Evolutionary conservation across 2,329 filamentous ascomycete species (phyloP).

Genomic region (Fusarium continuum): DNA sequence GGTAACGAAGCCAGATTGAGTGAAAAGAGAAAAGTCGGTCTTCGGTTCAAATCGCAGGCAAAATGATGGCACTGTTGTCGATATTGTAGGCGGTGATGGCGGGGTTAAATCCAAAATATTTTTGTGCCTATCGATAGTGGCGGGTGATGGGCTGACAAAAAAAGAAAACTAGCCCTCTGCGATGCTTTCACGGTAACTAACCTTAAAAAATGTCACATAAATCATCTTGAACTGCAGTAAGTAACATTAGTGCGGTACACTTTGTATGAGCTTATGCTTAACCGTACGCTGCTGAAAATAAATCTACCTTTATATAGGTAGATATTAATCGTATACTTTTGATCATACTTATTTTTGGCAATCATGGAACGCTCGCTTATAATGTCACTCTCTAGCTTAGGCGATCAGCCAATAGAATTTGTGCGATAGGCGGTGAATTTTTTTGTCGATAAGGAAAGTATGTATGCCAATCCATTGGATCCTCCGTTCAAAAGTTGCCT

Average conservation of each 20-base stretch:
- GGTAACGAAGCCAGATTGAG: constrained; percentile 75
- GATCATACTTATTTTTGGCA: too few relatives aligned
- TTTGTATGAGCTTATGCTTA: too few relatives aligned
- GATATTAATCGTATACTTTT: too few relatives aligned
- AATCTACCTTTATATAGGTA: too few relatives aligned
- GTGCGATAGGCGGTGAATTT: constrained; percentile 38
- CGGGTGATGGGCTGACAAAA: constrained; percentile 4
- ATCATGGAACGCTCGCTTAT: neutral
- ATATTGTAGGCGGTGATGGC: constrained; percentile 46
- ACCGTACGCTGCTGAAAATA: too few relatives aligned
- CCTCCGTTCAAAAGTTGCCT: constrained; percentile 16
- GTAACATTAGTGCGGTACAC: too few relatives aligned
- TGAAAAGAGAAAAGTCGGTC: constrained; percentile 10
- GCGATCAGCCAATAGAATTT: neutral
- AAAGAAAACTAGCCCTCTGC: too few relatives aligned
- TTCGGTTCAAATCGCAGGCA: constrained; percentile 16
- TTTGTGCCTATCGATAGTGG: constrained; percentile 52
- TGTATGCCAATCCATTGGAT: constrained; percentile 34
- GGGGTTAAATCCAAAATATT: constrained; percentile 52
- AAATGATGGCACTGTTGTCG: constrained; percentile 42
- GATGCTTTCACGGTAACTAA: too few relatives aligned
- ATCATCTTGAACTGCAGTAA: too few relatives aligned
- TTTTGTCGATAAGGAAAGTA: constrained; percentile 47
- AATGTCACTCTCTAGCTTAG: neutral
- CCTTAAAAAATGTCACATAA: too few relatives aligned